A percentile compares a stretch with the other conserved stretches of the same genome.
These are phyloP conservation scores for Teunomyces funiuensis DNA, from an alignment of 805 yeast species.

Conservation along the genomic window DNA sequence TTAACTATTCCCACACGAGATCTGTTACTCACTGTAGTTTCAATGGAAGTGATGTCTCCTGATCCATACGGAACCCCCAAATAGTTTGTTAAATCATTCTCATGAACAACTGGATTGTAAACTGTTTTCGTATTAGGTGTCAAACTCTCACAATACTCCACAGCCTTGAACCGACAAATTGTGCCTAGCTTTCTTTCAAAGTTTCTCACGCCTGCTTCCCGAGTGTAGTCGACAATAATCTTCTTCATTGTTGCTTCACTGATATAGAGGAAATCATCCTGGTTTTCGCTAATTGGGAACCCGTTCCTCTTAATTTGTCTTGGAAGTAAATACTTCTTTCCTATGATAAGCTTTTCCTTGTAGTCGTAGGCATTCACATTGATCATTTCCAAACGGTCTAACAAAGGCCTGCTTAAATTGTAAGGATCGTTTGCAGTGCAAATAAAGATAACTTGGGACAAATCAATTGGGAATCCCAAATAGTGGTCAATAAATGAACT, in stretches of 20 bases:
- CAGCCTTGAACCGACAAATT: constrained; percentile 80
- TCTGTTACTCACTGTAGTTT: constrained; percentile 39
- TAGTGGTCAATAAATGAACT: constrained; percentile 75
- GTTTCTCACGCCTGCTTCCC: constrained; percentile 85
- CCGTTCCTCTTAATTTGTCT: constrained; percentile 74
- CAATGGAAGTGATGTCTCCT: constrained; percentile 31
- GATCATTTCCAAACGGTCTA: constrained; percentile 83
- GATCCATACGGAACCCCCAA: constrained; percentile 61
- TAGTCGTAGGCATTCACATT: constrained; percentile 78
- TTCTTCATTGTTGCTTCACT: constrained; percentile 56
- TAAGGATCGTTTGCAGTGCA: constrained; percentile 84
- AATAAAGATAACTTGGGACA: constrained; percentile 76
- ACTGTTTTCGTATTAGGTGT: constrained; percentile 13
- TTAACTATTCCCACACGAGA: constrained; percentile 68
- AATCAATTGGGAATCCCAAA: constrained; percentile 80
- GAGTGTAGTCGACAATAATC: constrained; percentile 67
- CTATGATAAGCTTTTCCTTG: constrained; percentile 73
- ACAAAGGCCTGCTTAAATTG: constrained; percentile 70
- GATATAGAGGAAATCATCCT: constrained; percentile 42
- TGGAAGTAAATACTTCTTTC: constrained; percentile 66
- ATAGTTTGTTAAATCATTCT: constrained; percentile 61
- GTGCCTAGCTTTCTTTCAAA: constrained; percentile 74
- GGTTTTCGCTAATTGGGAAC: constrained; percentile 32
- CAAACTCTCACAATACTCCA: constrained; percentile 51
- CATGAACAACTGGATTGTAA: constrained; percentile 44